Conservation (phyloP, 495 filamentous ascomycete genomes). For the Trichoderma reesei region DNA sequence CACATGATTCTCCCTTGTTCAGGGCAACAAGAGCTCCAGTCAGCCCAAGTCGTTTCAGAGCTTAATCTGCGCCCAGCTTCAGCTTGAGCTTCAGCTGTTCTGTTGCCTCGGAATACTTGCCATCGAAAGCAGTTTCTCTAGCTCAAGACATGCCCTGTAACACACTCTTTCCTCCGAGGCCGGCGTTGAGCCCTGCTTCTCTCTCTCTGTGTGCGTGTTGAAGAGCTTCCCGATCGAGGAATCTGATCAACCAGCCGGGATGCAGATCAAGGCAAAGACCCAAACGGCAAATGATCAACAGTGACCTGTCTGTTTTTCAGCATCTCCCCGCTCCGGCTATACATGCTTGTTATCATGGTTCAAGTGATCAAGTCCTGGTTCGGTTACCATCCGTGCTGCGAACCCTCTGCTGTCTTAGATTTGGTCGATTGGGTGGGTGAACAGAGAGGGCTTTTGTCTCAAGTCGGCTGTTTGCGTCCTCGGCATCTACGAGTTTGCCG, state of each 20-base stretch:
- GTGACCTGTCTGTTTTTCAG: not conserved
- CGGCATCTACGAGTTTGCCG: too few species aligned
- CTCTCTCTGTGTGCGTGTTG: too few species aligned
- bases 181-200: too few species aligned
- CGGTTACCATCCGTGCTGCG: not conserved
- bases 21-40: too few species aligned
- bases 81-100: too few species aligned
- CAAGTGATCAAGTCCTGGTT: too few species aligned
- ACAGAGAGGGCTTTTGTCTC: not conserved
- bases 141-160: too few species aligned
- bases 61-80: not conserved
- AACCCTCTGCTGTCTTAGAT: not conserved
- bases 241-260: not conserved
- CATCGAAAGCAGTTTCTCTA: too few species aligned
- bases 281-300: conserved; percentile 2
- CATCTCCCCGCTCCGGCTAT: conserved; percentile 3
- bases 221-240: not conserved
- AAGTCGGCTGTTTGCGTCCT: not conserved
- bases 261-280: not conserved
- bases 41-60: not conserved
- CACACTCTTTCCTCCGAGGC: too few species aligned
- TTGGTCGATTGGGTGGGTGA: too few species aligned
- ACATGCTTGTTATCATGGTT: not conserved
- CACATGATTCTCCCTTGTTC: not conserved
- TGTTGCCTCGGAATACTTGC: too few species aligned